A percentile compares a stretch with the other conserved stretches of the same genome.
Evolutionary conservation across 78 protist species (phyloP).

Genomic region (Mantamonas sphyraenae): DNA sequence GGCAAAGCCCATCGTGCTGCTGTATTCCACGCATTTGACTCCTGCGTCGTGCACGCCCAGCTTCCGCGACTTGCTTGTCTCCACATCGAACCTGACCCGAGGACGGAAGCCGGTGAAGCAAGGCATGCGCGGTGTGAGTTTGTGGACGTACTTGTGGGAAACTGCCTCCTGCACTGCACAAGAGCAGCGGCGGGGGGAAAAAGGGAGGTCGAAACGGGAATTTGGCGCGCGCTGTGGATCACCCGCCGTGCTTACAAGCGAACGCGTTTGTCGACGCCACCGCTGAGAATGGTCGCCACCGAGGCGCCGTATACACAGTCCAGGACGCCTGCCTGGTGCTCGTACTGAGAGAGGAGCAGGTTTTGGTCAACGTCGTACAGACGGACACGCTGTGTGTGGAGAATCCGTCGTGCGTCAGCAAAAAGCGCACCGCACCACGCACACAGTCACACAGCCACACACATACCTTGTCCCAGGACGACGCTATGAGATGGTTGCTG

Average conservation of each 20-base stretch:
- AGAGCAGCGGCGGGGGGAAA: too few species aligned
- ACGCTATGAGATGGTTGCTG: not conserved
- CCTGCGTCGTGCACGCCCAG: not conserved
- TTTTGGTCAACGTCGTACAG: not conserved
- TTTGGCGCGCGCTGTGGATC: too few species aligned
- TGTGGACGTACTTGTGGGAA: not conserved
- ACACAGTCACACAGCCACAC: too few species aligned
- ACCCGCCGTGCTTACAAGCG: not conserved
- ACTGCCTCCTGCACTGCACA: not conserved
- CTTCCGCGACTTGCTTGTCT: not conserved
- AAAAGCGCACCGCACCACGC: not conserved
- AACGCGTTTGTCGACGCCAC: not conserved
- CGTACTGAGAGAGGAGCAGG: not conserved
- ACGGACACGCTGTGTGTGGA: not conserved
- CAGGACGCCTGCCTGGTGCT: not conserved
- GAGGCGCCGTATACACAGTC: not conserved
- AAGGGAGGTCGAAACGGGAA: too few species aligned
- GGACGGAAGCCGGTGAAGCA: not conserved
- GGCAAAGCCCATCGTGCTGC: not conserved
- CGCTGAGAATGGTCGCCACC: not conserved
- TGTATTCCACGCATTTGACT: not conserved
- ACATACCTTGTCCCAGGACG: not conserved
- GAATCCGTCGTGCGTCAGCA: not conserved
- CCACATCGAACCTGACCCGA: not conserved
- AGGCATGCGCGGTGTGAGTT: not conserved